phyloP scores from a whole-genome alignment of 192 early-diverging fungal genomes.

The Umbelopsis ramanniana region DNA sequence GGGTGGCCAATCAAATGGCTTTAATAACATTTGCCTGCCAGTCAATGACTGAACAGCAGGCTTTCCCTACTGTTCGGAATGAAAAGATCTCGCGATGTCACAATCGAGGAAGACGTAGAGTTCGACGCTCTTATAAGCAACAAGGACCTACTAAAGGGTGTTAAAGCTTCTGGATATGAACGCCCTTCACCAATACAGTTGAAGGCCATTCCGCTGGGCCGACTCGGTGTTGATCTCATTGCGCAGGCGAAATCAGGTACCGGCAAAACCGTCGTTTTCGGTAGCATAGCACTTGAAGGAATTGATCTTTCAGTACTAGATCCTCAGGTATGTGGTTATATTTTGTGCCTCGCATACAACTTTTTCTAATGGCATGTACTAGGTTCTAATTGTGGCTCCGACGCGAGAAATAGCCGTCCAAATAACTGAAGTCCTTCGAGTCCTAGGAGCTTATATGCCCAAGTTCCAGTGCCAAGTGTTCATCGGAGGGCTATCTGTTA shows the following conservation, averaged over 20 bases:
- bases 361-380: background rate
- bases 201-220: slow-evolving; percentile 64
- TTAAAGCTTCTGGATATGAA: slow-evolving; percentile 55
- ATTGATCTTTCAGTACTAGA: slow-evolving; percentile 33
- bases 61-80: slow-evolving; percentile 11
- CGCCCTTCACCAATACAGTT: slow-evolving; percentile 68
- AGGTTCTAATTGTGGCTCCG: slow-evolving; percentile 59
- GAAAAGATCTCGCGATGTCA: slow-evolving; percentile 52
- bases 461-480: slow-evolving; percentile 46
- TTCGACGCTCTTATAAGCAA: slow-evolving; percentile 55
- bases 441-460: slow-evolving; percentile 36
- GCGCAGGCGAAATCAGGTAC: slow-evolving; percentile 87
- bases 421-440: slow-evolving; percentile 57
- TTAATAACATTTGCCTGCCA: background rate
- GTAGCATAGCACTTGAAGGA: slow-evolving; percentile 56
- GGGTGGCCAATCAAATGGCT: background rate
- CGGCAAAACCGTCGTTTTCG: slow-evolving; percentile 81
- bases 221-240: slow-evolving; percentile 72
- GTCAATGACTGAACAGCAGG: background rate
- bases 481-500: slow-evolving; percentile 60
- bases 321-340: slow-evolving; percentile 31
- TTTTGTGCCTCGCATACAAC: background rate
- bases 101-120: slow-evolving; percentile 58
- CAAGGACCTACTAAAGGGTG: slow-evolving; percentile 44
- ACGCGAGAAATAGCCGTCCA: slow-evolving; percentile 68